phyloP scores from a whole-genome alignment of 805 yeast species.

The Pichia occidentalis region DNA sequence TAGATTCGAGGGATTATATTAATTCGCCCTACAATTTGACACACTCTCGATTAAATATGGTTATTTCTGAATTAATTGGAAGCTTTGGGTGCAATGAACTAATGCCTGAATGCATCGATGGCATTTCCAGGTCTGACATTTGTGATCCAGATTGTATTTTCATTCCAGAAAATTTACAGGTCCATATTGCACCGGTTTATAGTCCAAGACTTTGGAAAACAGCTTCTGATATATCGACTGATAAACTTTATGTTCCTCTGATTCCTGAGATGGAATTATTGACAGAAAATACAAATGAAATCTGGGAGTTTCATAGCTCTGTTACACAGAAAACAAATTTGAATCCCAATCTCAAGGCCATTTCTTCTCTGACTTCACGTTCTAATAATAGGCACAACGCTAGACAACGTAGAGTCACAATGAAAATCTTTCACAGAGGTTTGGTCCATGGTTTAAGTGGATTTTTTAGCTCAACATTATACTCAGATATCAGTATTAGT shows the following conservation, averaged over 20 bases:
- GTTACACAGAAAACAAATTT: neutral
- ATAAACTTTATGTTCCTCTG: slow-evolving; percentile 26
- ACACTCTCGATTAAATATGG: slow-evolving; percentile 29
- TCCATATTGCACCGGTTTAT: slow-evolving; percentile 61
- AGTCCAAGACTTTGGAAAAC: slow-evolving; percentile 45
- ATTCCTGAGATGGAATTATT: slow-evolving; percentile 34
- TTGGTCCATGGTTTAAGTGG: slow-evolving; percentile 72
- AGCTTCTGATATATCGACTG: slow-evolving; percentile 20
- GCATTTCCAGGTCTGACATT: slow-evolving; percentile 28
- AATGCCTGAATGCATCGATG: slow-evolving; percentile 70
- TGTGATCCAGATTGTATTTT: slow-evolving; percentile 44
- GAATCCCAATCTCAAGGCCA: no score
- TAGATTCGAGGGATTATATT: slow-evolving; percentile 54
- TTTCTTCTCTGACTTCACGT: no score
- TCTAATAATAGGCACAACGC: slow-evolving; percentile 19
- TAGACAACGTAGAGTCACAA: slow-evolving; percentile 23
- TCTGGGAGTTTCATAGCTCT: slow-evolving; percentile 38
- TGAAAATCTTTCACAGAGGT: slow-evolving; percentile 43
- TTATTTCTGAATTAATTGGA: slow-evolving; percentile 79
- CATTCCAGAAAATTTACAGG: slow-evolving; percentile 55
- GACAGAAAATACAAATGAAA: slow-evolving; percentile 40
- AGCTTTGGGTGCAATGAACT: slow-evolving; percentile 91
- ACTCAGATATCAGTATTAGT: slow-evolving; percentile 49
- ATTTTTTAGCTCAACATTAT: slow-evolving; percentile 64
- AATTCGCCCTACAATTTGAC: slow-evolving; percentile 19